Evolutionary conservation across 768 basidiomycete species (phyloP).

Genomic region (Guyanaporus albipodus): DNA sequence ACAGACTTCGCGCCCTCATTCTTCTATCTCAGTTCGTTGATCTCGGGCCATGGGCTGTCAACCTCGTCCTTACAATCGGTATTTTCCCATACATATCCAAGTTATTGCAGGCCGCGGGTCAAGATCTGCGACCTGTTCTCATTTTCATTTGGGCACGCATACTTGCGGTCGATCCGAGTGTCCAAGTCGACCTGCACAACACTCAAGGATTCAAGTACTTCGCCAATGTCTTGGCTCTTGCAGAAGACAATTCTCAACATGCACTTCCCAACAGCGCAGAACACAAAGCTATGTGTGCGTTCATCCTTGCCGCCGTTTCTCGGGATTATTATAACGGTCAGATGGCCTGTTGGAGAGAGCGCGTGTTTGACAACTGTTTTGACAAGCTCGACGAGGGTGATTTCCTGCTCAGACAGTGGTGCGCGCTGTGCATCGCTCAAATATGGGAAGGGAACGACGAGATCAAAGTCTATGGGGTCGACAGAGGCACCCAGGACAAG

Average conservation of each 20-base stretch:
- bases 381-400: conserved; percentile 84
- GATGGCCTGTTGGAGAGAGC: conserved; percentile 73
- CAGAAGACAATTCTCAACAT: conserved; percentile 51
- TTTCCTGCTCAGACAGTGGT: conserved; percentile 93
- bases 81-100: conserved; percentile 99
- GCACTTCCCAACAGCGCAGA: conserved; percentile 90
- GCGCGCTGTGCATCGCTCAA: conserved; percentile 86
- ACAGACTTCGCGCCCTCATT: conserved; percentile 92
- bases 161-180: conserved; percentile 90
- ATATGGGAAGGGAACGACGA: conserved; percentile 95
- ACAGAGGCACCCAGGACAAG: conserved; percentile 75
- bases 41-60: conserved; percentile 97
- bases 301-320: conserved; percentile 86
- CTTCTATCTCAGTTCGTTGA: conserved; percentile 97
- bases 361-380: conserved; percentile 85
- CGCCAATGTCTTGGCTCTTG: conserved; percentile 65
- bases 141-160: conserved; percentile 99
- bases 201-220: conserved; percentile 84
- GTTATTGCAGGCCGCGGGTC: conserved; percentile 89
- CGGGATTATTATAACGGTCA: conserved; percentile 90
- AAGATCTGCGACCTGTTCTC: conserved; percentile 93
- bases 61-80: conserved; percentile 91
- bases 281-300: conserved; percentile 98
- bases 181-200: conserved; percentile 85
- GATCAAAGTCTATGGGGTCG: conserved; percentile 79